These are phyloP conservation scores for Thermothelomyces thermophilus DNA, from an alignment of 2,329 filamentous ascomycete genomes.

Conservation along the genomic window DNA sequence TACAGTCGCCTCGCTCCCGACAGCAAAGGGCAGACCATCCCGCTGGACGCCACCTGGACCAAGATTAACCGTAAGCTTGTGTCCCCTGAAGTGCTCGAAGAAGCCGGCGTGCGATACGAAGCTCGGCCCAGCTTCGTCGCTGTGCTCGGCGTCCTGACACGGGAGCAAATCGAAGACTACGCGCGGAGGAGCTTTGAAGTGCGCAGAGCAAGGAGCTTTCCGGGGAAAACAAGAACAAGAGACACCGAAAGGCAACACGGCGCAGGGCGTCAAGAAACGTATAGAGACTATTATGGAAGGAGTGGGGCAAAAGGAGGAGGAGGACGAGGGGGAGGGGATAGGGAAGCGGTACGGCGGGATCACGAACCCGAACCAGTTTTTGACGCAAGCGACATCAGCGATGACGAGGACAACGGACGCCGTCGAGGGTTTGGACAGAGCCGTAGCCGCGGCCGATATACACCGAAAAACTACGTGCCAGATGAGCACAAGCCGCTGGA, in stretches of 20 bases:
- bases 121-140: conserved; percentile 55
- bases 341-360: conserved; percentile 14
- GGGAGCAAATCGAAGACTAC: conserved; percentile 45
- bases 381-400: conserved; percentile 21
- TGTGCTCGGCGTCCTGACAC: conserved; percentile 48
- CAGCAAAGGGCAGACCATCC: conserved; percentile 49
- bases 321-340: conserved; percentile 4
- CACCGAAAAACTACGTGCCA: conserved; percentile 12
- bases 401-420: conserved; percentile 16
- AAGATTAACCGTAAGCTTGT: conserved; percentile 49
- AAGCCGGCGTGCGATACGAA: conserved; percentile 53
- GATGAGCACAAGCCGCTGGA: conserved; percentile 14
- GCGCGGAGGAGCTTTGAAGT: conserved; percentile 44
- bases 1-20: conserved; percentile 47
- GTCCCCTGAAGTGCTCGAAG: conserved; percentile 51
- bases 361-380: conserved; percentile 24
- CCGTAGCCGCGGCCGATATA: conserved; percentile 6
- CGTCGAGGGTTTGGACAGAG: background rate
- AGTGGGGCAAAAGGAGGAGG: conserved; percentile 1
- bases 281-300: conserved; percentile 22
- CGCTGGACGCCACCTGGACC: conserved; percentile 53
- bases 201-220: conserved; percentile 34
- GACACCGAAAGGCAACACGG: conserved; percentile 13
- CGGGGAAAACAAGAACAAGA: background rate
- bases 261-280: conserved; percentile 14